These are phyloP conservation scores for Kodamaea sagamina DNA, from an alignment of 805 yeast genomes.

Conservation along the genomic window DNA sequence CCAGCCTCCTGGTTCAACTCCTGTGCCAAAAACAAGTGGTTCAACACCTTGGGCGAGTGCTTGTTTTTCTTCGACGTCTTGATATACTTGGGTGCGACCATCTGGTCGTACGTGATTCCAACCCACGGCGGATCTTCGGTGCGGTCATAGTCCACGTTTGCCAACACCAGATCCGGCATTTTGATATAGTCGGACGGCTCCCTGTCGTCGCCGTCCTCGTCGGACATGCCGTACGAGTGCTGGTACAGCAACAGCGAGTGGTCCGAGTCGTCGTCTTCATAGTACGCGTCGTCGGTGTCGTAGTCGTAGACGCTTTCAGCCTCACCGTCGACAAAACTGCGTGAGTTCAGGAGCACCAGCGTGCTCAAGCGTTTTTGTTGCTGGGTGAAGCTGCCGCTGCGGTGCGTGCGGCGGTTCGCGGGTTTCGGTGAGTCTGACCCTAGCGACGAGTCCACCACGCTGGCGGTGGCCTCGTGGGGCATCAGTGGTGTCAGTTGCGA, in stretches of 20 bases:
- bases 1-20: conserved; percentile 42
- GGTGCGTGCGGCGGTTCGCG: conserved; percentile 3
- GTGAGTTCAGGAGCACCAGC: background rate
- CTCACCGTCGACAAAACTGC: conserved; percentile 24
- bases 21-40: conserved; percentile 64
- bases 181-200: conserved; percentile 6
- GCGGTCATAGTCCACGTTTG: conserved; percentile 5
- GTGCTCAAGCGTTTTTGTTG: background rate
- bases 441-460: conserved; percentile 1
- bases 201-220: conserved; percentile 7
- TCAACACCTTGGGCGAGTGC: conserved; percentile 47
- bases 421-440: conserved; percentile 4
- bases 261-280: conserved; percentile 13
- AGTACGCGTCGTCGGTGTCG: conserved; percentile 21
- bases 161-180: conserved; percentile 2
- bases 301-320: conserved; percentile 26
- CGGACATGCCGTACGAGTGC: conserved; percentile 4
- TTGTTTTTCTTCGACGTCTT: conserved; percentile 50
- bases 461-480: background rate
- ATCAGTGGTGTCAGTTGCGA: conserved; percentile 1
- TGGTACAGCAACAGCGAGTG: conserved; percentile 10
- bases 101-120: conserved; percentile 40
- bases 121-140: conserved; percentile 26
- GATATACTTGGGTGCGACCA: conserved; percentile 57
- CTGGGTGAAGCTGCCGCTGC: conserved; percentile 1